Conservation (phyloP, 2,329 filamentous ascomycete species). For the Pochonia chlamydosporia region DNA sequence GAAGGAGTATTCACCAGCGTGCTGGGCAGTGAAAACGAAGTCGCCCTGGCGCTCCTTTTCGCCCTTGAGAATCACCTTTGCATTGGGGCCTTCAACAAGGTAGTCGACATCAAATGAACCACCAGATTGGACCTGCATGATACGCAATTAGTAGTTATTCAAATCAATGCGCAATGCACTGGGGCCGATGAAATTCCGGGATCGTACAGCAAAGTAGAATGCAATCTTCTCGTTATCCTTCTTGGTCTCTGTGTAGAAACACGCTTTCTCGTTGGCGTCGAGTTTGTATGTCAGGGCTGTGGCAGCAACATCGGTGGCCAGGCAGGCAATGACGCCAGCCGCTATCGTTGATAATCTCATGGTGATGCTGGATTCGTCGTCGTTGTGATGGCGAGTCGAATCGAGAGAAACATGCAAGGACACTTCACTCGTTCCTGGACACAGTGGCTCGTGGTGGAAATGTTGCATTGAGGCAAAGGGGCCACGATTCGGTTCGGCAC, state of each 20-base stretch:
- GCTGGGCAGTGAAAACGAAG: slow-evolving; percentile 92
- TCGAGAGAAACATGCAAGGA: no score
- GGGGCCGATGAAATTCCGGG: slow-evolving; percentile 10
- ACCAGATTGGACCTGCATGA: slow-evolving; percentile 82
- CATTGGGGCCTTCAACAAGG: slow-evolving; percentile 72
- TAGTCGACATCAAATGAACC: slow-evolving; percentile 98
- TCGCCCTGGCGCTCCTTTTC: slow-evolving; percentile 92
- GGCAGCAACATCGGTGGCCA: slow-evolving; percentile 67
- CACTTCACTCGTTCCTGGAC: no score
- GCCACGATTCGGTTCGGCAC: slow-evolving; percentile 14
- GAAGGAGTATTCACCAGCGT: slow-evolving; percentile 85
- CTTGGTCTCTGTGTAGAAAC: slow-evolving; percentile 82
- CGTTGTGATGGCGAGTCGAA: slow-evolving; percentile 16
- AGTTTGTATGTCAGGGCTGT: slow-evolving; percentile 95
- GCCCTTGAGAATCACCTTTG: slow-evolving; percentile 77
- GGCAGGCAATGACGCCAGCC: slow-evolving; percentile 64
- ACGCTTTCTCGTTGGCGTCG: slow-evolving; percentile 84
- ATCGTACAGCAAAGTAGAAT: slow-evolving; percentile 81
- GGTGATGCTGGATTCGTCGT: slow-evolving; percentile 21
- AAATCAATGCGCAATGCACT: background rate
- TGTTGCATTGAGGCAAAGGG: slow-evolving; percentile 5
- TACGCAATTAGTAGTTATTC: background rate
- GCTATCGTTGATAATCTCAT: slow-evolving; percentile 63
- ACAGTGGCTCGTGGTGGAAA: slow-evolving; percentile 6
- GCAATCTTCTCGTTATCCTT: slow-evolving; percentile 82